These are phyloP conservation scores for Sporobolus alterniflorus DNA, from an alignment of 202 grass and related monocot species.

Conservation along the genomic window DNA sequence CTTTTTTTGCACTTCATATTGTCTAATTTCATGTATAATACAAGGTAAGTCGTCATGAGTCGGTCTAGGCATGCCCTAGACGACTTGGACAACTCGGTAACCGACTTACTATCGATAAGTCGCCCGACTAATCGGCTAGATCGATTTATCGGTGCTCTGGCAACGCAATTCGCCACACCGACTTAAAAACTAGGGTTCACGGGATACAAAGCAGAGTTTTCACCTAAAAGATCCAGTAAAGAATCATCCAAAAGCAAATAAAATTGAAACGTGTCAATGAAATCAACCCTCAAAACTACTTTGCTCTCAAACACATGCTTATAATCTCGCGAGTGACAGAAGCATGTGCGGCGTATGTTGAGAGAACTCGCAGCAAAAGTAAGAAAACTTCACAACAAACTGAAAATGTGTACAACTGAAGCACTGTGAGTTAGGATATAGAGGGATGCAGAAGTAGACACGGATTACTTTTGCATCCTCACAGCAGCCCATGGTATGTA, in stretches of 20 bases:
- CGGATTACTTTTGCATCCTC: neutral
- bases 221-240: neutral
- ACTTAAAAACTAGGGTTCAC: no score
- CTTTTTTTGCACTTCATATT: no score
- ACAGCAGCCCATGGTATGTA: neutral
- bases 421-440: neutral
- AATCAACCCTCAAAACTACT: neutral
- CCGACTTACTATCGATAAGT: no score
- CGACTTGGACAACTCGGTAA: no score
- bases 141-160: no score
- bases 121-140: no score
- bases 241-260: neutral
- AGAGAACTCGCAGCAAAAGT: conserved; percentile 4
- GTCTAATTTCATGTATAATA: no score
- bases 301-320: neutral
- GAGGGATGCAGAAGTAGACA: neutral
- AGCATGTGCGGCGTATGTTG: neutral
- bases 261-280: neutral
- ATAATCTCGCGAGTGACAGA: neutral
- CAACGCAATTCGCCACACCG: no score
- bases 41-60: no score
- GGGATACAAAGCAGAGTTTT: neutral
- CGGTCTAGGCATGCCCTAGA: no score
- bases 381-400: neutral
- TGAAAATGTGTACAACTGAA: neutral